These are phyloP conservation scores for Fusarium napiforme DNA, from an alignment of 2,329 filamentous ascomycete genomes.

Conservation along the genomic window DNA sequence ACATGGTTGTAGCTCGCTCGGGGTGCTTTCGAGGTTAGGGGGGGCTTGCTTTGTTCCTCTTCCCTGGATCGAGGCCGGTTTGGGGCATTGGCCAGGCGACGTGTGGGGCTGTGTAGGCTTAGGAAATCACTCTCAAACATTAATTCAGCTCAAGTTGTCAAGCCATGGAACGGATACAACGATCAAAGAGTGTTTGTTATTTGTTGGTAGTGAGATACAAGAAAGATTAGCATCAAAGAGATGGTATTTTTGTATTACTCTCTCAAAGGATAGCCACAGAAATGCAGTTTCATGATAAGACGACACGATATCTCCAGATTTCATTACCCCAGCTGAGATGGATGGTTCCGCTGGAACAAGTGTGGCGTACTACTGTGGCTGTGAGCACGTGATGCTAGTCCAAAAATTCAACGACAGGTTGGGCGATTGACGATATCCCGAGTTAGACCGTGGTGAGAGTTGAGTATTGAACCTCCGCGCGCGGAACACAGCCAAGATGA, in stretches of 20 bases:
- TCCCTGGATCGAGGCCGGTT: conserved; percentile 39
- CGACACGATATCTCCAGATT: not conserved
- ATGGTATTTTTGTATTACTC: not conserved
- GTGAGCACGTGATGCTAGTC: conserved; percentile 39
- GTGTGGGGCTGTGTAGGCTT: conserved; percentile 33
- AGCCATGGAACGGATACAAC: not conserved
- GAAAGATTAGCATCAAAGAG: not conserved
- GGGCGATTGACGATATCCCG: conserved; percentile 27
- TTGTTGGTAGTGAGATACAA: not conserved
- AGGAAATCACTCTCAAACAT: not conserved
- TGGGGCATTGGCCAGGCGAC: conserved; percentile 48
- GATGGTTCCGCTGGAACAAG: not conserved
- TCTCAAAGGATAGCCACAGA: not conserved
- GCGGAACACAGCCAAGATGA: conserved; percentile 71
- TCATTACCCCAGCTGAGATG: not conserved
- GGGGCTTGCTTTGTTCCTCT: conserved; percentile 35
- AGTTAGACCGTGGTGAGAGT: conserved; percentile 34
- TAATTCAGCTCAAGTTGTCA: not conserved
- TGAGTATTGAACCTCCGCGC: conserved; percentile 38
- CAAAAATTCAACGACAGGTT: conserved; percentile 42
- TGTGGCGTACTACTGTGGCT: conserved; percentile 34
- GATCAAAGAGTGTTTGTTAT: not conserved
- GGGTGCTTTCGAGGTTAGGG: conserved; percentile 35
- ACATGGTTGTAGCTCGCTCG: conserved; percentile 36
- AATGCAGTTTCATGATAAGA: not conserved